Conservation (phyloP, 768 basidiomycete genomes). For the Neoboletus brunneissimus region DNA sequence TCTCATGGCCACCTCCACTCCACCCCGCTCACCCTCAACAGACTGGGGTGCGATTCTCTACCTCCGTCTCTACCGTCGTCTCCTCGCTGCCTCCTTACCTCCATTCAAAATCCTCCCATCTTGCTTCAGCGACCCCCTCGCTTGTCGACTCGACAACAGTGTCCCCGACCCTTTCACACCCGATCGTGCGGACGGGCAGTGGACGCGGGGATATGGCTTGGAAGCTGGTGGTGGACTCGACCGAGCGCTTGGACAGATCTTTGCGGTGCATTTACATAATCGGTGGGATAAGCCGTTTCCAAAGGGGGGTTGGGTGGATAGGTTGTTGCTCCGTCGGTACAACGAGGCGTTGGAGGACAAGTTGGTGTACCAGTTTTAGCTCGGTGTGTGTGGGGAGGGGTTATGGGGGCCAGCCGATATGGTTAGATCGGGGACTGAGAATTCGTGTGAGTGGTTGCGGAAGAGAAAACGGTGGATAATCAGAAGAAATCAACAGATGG, state of each 20-base stretch:
- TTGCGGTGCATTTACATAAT: conserved; percentile 91
- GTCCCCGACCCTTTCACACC: conserved; percentile 85
- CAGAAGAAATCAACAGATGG: too few relatives aligned
- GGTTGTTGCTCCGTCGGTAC: conserved; percentile 66
- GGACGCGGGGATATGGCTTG: conserved; percentile 54
- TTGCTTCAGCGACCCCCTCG: conserved; percentile 90
- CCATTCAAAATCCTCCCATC: conserved; percentile 94
- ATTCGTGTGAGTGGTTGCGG: not conserved
- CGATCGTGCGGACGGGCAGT: conserved; percentile 50
- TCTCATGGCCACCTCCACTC: conserved; percentile 72
- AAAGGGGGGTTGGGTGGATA: conserved; percentile 78
- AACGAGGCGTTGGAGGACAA: conserved; percentile 37
- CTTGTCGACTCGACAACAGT: conserved; percentile 86
- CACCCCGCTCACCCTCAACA: conserved; percentile 75
- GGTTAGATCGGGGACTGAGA: not conserved
- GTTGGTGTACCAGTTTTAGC: not conserved
- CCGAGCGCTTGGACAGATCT: conserved; percentile 62
- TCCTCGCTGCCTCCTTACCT: conserved; percentile 66
- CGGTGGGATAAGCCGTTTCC: conserved; percentile 92
- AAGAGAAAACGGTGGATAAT: not conserved
- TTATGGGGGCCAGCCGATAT: too few relatives aligned
- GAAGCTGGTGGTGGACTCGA: conserved; percentile 66
- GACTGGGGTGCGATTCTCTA: conserved; percentile 96
- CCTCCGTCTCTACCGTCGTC: conserved; percentile 83
- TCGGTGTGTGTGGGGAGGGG: too few relatives aligned